These are phyloP conservation scores for Cylindrodendrum hubeiense DNA, from an alignment of 2,329 filamentous ascomycete genomes.

Conservation along the genomic window DNA sequence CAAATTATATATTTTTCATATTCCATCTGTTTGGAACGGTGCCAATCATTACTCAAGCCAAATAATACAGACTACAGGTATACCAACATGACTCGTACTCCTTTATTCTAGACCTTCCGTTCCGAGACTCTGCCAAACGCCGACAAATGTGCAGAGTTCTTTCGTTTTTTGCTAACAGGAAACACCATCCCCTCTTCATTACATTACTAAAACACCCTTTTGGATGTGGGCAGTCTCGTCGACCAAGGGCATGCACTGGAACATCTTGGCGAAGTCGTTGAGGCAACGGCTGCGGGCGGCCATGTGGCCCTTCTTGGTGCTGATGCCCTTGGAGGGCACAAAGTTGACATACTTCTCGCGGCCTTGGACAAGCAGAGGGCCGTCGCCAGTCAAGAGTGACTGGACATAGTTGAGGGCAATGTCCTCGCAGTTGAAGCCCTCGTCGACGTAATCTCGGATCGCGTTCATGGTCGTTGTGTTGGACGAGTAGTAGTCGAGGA, in stretches of 20 bases:
- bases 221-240: constrained; percentile 50
- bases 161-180: neutral
- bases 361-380: constrained; percentile 51
- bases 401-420: constrained; percentile 54
- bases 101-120: neutral
- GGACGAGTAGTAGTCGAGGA: constrained; percentile 55
- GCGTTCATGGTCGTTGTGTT: constrained; percentile 46
- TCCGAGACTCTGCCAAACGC: constrained; percentile 17
- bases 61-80: constrained; percentile 1
- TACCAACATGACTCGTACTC: constrained; percentile 4
- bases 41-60: neutral
- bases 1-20: neutral
- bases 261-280: constrained; percentile 49
- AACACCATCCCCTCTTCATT: constrained; percentile 6
- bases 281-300: constrained; percentile 51
- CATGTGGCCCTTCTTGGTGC: constrained; percentile 48
- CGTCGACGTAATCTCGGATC: constrained; percentile 53
- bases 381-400: constrained; percentile 49
- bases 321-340: constrained; percentile 49
- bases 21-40: neutral
- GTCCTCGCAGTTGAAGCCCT: constrained; percentile 56
- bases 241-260: constrained; percentile 52
- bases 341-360: constrained; percentile 49
- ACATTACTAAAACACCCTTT: constrained; percentile 47
- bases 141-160: neutral